Evolutionary conservation across 192 early-diverging fungal genomes (phyloP).

Genomic region (Coemansia sp.): DNA sequence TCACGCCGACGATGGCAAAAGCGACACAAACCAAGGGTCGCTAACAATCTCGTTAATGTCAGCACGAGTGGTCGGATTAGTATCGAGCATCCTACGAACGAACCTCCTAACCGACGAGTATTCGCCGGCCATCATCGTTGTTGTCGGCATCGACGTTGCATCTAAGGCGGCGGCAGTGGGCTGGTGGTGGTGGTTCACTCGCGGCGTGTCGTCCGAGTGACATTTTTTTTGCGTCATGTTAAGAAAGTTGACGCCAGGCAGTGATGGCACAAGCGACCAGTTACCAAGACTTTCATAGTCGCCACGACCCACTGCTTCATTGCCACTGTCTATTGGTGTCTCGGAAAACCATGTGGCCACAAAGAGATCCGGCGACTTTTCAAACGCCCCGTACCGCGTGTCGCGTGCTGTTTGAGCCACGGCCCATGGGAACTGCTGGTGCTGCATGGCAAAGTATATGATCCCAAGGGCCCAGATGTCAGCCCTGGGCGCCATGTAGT

Average conservation of each 20-base stretch:
- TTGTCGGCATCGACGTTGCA: no score
- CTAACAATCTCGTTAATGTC: slow-evolving; percentile 24
- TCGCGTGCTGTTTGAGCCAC: slow-evolving; percentile 46
- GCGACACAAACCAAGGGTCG: slow-evolving; percentile 31
- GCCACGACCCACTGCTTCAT: not conserved
- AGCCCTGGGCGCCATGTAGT: slow-evolving; percentile 74
- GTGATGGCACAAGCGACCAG: not conserved
- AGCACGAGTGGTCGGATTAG: slow-evolving; percentile 24
- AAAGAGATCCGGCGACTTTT: slow-evolving; percentile 13
- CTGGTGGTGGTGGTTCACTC: not conserved
- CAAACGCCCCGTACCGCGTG: slow-evolving; percentile 22
- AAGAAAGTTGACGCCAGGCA: slow-evolving; percentile 9
- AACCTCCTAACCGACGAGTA: not conserved
- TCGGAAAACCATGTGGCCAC: slow-evolving; percentile 35
- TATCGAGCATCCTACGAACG: slow-evolving; percentile 25
- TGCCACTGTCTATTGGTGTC: not conserved
- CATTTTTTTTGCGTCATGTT: slow-evolving; percentile 14
- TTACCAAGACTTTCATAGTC: not conserved
- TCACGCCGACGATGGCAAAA: not conserved
- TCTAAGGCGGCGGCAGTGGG: not conserved
- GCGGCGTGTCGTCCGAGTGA: slow-evolving; percentile 1
- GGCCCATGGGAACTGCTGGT: slow-evolving; percentile 69
- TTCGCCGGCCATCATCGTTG: not conserved
- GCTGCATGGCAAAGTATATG: slow-evolving; percentile 72
- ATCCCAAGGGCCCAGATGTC: slow-evolving; percentile 92